Evolutionary conservation across 208 protist species (phyloP), one percentile per base, ranked within the genome.

Genomic region (Spongospora subterranea): DNA sequence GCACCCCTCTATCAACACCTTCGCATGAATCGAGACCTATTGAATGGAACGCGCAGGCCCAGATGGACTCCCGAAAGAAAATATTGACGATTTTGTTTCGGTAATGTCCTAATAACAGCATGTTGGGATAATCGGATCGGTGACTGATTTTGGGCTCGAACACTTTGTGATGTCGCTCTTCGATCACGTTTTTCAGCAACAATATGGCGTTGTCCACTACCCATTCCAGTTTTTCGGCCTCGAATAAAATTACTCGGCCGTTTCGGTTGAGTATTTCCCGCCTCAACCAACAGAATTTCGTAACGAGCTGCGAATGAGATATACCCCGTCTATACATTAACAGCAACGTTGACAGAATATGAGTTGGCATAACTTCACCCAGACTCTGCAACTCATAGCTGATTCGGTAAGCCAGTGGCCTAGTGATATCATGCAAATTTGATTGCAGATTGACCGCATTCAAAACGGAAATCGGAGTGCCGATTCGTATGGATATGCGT

Each of bases 11-110:
- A 35, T 43, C 40, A 35, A 82, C 71, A n/a, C 71, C 71, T 45
- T 82, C 71, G 35, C 17, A 35, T 20, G n/a, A 45, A 35, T 82
- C 71, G 6, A 82, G 71, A 13, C 71, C 71, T 6, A 82, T 82
- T 35, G 71, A 82, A 43, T 82, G 71, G 71, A 82, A 43, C 17
- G 71, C 88, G 88, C 88, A 89, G 24, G 45, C 46, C 88, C 88
- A 89, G n/a, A 89, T 89, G 0, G 45, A 1, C 17, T 89, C 88
- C 17, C 40, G 46, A 43, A 89, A 89, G 46, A 89, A 89, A 43
- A 89, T 24, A n/a, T 89, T 13, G 88, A 89, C 29, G 45, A 89
- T 40, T 43, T 89, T 89, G 88, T 89, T 89, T 43, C 88, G 40
- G 41, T 89, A 89, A 50, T 89, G 88, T 43, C 45, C 88, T 17